Conservation (phyloP, 1,284 basidiomycete species). For the Marasmius tenuissimus region DNA sequence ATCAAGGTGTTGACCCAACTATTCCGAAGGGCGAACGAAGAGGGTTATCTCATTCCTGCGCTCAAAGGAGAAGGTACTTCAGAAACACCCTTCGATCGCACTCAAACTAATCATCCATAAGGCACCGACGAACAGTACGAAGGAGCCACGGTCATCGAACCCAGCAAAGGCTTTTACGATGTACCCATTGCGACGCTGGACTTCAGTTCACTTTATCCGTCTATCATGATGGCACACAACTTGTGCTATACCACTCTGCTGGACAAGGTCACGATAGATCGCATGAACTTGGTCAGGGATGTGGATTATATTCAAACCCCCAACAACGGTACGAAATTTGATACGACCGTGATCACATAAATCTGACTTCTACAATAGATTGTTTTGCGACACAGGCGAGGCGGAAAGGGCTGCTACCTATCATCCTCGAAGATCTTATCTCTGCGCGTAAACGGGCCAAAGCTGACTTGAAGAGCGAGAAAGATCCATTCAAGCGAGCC, state of each 20-base stretch:
- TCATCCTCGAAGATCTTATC: conserved; percentile 91
- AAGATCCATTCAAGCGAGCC: conserved; percentile 92
- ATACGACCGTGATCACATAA: not conserved
- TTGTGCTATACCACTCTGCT: conserved; percentile 93
- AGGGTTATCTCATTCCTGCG: conserved; percentile 85
- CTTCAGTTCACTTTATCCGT: conserved; percentile 96
- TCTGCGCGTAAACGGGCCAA: conserved; percentile 91
- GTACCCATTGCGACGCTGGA: conserved; percentile 94
- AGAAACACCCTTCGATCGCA: not conserved
- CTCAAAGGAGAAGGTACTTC: conserved; percentile 76
- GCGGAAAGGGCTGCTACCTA: conserved; percentile 87
- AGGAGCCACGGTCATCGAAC: conserved; percentile 96
- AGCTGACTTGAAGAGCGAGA: conserved; percentile 92
- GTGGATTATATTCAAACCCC: conserved; percentile 91
- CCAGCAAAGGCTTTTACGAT: conserved; percentile 91
- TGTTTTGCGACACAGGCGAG: conserved; percentile 74
- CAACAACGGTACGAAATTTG: conserved; percentile 73
- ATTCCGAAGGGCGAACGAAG: conserved; percentile 85
- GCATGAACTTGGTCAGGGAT: conserved; percentile 75
- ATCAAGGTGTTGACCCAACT: conserved; percentile 96
- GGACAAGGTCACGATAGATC: conserved; percentile 76
- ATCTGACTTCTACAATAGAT: conserved; percentile 47
- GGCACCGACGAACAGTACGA: conserved; percentile 94
- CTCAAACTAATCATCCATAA: conserved; percentile 24
- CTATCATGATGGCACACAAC: conserved; percentile 99